Percentiles rank a stretch among this genome's conserved stretches.
Conservation (phyloP, 2,329 filamentous ascomycete species). For the Epichloe sibirici region DNA sequence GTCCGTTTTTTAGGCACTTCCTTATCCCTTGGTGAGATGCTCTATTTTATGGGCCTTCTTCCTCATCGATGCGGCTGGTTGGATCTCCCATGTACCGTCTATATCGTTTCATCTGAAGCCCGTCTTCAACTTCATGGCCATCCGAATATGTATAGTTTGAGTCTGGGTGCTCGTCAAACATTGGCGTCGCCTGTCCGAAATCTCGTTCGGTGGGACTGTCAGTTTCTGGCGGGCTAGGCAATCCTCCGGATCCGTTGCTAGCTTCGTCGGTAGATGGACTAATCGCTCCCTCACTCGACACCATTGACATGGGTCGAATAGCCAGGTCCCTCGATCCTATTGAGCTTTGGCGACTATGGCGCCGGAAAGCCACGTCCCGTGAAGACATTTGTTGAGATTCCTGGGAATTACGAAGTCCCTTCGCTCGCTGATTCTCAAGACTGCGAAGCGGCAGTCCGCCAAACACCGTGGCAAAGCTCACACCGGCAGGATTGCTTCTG, state of each 20-base stretch:
- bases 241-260: conserved; percentile 17
- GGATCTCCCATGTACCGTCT: conserved; percentile 22
- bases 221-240: conserved; percentile 26
- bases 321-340: conserved; percentile 3
- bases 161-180: conserved; percentile 15
- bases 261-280: conserved; percentile 25
- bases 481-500: conserved; percentile 14
- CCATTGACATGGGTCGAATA: conserved; percentile 6
- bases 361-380: conserved; percentile 1
- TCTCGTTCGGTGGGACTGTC: conserved; percentile 20
- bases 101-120: conserved; percentile 24
- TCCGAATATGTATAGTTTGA: conserved; percentile 20
- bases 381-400: conserved; percentile 1
- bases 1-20: neutral
- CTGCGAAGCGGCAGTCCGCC: conserved; percentile 25
- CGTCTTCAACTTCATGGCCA: conserved; percentile 19
- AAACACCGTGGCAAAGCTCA: conserved; percentile 20
- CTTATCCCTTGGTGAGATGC: neutral
- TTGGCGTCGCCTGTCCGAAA: conserved; percentile 13
- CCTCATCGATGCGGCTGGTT: conserved; percentile 25
- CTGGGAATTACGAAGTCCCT: conserved; percentile 9
- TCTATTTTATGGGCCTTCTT: conserved; percentile 14
- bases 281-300: conserved; percentile 23
- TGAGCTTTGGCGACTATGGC: conserved; percentile 6
- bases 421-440: conserved; percentile 16